Conservation (phyloP, 2,329 filamentous ascomycete species). For the Bipolaris victoriae region DNA sequence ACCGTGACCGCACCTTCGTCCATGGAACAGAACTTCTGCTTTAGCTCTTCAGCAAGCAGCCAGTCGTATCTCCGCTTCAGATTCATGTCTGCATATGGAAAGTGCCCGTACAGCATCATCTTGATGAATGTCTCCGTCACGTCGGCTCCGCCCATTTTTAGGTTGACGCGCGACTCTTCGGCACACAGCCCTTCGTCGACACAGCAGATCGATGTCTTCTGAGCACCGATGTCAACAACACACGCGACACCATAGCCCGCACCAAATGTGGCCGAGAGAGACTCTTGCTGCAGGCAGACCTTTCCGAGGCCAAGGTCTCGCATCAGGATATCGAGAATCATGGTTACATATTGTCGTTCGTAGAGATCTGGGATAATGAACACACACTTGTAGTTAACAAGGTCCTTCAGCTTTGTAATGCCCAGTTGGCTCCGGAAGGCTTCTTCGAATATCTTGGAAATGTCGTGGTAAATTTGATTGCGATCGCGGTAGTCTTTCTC, state of each 20-base stretch:
- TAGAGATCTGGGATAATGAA: slow-evolving; percentile 97
- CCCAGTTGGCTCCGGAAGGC: slow-evolving; percentile 86
- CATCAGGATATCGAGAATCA: slow-evolving; percentile 82
- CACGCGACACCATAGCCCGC: slow-evolving; percentile 93
- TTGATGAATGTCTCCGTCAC: slow-evolving; percentile 94
- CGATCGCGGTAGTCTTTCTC: slow-evolving; percentile 85
- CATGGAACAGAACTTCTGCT: slow-evolving; percentile 91
- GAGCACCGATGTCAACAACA: slow-evolving; percentile 93
- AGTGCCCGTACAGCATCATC: slow-evolving; percentile 97
- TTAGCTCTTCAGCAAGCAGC: slow-evolving; percentile 90
- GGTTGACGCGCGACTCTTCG: slow-evolving; percentile 91
- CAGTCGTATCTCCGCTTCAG: slow-evolving; percentile 89
- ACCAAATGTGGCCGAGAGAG: slow-evolving; percentile 90
- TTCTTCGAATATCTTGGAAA: slow-evolving; percentile 84
- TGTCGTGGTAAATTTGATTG: slow-evolving; percentile 82
- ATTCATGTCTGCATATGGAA: slow-evolving; percentile 95
- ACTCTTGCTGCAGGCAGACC: slow-evolving; percentile 95
- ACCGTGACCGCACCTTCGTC: slow-evolving; percentile 88
- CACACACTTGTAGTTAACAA: slow-evolving; percentile 93
- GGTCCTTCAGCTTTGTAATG: slow-evolving; percentile 76
- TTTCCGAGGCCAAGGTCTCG: slow-evolving; percentile 87
- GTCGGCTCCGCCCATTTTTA: slow-evolving; percentile 92
- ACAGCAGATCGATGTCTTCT: slow-evolving; percentile 96
- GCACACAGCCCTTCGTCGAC: slow-evolving; percentile 95
- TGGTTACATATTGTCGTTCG: slow-evolving; percentile 89